A percentile compares a stretch with the other conserved stretches of the same genome.
Evolutionary conservation across 78 protist species (phyloP).

Genomic region (Bigelowiella natans): DNA sequence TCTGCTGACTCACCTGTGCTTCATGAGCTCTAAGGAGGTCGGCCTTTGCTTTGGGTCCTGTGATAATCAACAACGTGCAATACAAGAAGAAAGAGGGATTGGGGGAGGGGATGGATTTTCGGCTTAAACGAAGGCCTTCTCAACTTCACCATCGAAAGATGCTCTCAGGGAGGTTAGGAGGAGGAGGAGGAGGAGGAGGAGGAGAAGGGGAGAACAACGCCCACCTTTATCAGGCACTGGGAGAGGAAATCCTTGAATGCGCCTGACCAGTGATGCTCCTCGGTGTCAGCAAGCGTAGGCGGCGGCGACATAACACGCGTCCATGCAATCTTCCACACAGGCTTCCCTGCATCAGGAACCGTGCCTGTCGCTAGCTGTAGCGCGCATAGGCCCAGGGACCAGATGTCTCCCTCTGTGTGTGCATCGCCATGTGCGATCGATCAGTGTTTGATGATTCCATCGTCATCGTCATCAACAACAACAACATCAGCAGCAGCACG

Average conservation of each 20-base stretch:
- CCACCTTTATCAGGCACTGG: background rate
- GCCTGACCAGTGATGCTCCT: background rate
- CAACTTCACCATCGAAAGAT: background rate
- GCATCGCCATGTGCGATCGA: background rate
- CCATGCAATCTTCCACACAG: background rate
- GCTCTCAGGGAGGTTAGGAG: background rate
- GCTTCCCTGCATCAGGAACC: background rate
- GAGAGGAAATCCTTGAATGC: background rate
- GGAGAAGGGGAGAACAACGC: too few relatives aligned
- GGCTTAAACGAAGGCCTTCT: background rate
- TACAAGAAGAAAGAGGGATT: too few relatives aligned
- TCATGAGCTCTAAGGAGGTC: background rate
- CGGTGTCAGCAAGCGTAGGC: background rate
- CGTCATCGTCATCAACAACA: too few relatives aligned
- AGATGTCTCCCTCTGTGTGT: background rate
- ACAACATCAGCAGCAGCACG: too few relatives aligned
- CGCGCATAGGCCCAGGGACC: background rate
- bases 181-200: too few relatives aligned
- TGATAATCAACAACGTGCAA: background rate
- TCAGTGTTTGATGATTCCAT: too few relatives aligned
- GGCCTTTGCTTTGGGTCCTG: background rate
- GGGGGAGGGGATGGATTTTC: background rate
- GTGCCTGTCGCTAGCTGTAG: background rate
- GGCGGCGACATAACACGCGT: background rate
- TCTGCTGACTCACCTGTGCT: background rate